A percentile compares a stretch with the other conserved stretches of the same genome.
Evolutionary conservation across 768 basidiomycete species (phyloP).

Genomic region (Rubroboletus pulcherrimus): DNA sequence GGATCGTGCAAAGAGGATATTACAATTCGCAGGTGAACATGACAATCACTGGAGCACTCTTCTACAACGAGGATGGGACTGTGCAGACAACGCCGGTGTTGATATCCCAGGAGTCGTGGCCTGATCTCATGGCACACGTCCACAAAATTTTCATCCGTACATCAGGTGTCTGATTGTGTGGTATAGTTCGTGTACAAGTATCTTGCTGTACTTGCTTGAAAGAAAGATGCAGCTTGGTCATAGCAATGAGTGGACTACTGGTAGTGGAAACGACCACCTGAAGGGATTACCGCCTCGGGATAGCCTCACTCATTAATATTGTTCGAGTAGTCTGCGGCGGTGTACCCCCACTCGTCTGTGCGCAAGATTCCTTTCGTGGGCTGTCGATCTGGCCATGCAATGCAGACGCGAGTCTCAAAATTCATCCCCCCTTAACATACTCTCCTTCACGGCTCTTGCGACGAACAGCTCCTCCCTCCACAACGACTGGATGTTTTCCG

Average conservation of each 20-base stretch:
- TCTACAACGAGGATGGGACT: slow-evolving; percentile 1
- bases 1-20: not conserved
- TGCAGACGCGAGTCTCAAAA: slow-evolving; percentile 34
- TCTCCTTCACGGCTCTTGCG: slow-evolving; percentile 42
- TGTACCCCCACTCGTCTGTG: not conserved
- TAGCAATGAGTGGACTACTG: too few relatives aligned
- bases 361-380: not conserved
- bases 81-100: not conserved
- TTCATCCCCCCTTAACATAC: slow-evolving; percentile 44
- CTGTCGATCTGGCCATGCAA: not conserved
- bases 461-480: slow-evolving; percentile 64
- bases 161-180: not conserved
- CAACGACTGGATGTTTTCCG: slow-evolving; percentile 41
- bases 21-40: not conserved
- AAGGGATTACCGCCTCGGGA: too few relatives aligned
- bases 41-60: slow-evolving; percentile 6
- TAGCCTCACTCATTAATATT: not conserved
- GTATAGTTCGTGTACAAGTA: not conserved
- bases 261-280: too few relatives aligned
- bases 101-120: slow-evolving; percentile 5
- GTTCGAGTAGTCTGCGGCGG: not conserved
- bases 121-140: slow-evolving; percentile 6
- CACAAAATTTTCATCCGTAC: slow-evolving; percentile 3
- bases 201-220: not conserved
- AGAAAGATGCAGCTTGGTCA: not conserved